Conservation (phyloP, 169 alveolate genomes). For the Miamiensis avidus region DNA sequence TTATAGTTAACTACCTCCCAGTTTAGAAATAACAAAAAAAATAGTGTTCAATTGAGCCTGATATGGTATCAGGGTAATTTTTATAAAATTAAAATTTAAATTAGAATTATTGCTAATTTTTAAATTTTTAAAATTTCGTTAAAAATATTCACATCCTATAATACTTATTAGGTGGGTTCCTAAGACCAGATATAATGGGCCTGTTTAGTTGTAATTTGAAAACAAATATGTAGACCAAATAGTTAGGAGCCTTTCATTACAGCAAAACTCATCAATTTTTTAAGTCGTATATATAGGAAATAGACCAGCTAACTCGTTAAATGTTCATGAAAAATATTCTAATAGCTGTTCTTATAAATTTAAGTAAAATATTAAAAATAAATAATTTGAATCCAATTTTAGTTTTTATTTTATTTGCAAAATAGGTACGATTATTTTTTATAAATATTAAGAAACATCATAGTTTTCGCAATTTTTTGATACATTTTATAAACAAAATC, state of each 20-base stretch:
- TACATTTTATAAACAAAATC: neutral
- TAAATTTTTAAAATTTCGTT: neutral
- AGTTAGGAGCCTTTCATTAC: neutral
- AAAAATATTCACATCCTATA: too few species aligned
- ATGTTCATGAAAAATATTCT: neutral
- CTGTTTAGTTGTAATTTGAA: neutral
- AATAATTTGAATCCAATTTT: too few species aligned
- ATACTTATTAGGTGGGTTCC: neutral
- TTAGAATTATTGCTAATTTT: too few species aligned
- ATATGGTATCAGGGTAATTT: neutral
- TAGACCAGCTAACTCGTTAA: neutral
- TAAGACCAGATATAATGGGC: neutral
- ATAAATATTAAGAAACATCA: neutral
- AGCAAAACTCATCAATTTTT: neutral
- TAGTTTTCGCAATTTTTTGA: too few species aligned
- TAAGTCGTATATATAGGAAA: neutral
- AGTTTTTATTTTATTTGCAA: too few species aligned
- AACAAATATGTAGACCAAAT: neutral
- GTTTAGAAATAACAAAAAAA: neutral
- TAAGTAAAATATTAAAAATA: neutral
- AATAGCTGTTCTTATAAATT: too few species aligned
- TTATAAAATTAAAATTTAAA: too few species aligned
- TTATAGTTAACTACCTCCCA: neutral
- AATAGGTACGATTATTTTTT: too few species aligned
- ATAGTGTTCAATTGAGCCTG: neutral